phyloP scores from a whole-genome alignment of 208 protist genomes.

The Leishmania tropica region DNA sequence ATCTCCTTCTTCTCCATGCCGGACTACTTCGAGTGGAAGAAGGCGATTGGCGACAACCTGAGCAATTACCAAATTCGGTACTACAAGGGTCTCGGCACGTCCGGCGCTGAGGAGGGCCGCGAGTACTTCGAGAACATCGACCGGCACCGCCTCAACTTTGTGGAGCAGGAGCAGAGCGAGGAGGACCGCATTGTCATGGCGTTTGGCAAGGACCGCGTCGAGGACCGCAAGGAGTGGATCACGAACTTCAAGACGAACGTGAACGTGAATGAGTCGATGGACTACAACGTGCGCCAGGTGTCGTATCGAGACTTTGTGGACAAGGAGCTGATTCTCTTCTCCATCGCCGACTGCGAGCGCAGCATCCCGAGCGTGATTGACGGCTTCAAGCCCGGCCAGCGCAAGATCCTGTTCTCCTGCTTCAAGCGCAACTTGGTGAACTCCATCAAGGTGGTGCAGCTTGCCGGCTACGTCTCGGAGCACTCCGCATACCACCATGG shows the following conservation, averaged over 20 bases:
- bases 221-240: conserved; percentile 99
- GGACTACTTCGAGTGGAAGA: conserved; percentile 98
- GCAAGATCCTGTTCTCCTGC: conserved; percentile 99
- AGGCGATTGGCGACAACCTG: conserved; percentile 62
- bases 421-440: conserved; percentile 99
- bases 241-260: conserved; percentile 86
- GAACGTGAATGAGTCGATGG: conserved; percentile 84
- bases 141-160: conserved; percentile 97
- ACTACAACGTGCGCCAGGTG: conserved; percentile 92
- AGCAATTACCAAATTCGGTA: conserved; percentile 98
- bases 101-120: conserved; percentile 96
- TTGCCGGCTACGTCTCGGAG: conserved; percentile 99
- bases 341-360: conserved; percentile 95
- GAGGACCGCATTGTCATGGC: conserved; percentile 97
- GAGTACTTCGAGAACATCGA: conserved; percentile 99
- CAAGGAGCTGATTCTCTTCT: conserved; percentile 99
- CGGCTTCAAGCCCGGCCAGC: conserved; percentile 99
- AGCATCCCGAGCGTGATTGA: conserved; percentile 97
- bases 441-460: conserved; percentile 99
- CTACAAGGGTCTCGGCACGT: conserved; percentile 99
- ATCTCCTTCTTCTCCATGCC: conserved; percentile 99
- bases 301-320: conserved; percentile 98
- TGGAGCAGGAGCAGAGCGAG: conserved; percentile 79
- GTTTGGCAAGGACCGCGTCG: conserved; percentile 98
- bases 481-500: conserved; percentile 99